Base-by-base conservation (phyloP, 1,139 yeast genomes). In the Candida smagusa region DNA sequence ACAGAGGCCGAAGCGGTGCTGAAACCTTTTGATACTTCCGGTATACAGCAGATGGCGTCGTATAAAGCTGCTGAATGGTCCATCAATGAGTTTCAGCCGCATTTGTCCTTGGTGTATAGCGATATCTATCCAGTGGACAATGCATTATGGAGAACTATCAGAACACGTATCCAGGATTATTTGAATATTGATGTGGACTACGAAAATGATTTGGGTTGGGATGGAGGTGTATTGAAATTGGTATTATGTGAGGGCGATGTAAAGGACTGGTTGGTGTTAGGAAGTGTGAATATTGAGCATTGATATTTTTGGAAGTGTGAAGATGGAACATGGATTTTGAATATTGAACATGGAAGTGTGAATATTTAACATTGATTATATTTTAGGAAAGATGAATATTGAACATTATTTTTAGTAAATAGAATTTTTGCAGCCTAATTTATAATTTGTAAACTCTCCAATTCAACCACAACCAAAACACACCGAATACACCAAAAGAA, bases 231-330 rank as follows among this genome's bases (percentile, higher is more conserved):
- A 2, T 66, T 86, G 48, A 77, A 82, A 46, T 69, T 86, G 36
- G 88, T 86, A 4, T 64, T 70, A 9, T 84, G 92, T 53, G 89
- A 82, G 49, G 95, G 95, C 0, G 85, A 82, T 7, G 83, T 83
- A 2, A 73, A 68, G 34, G 79, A 82, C 41, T 86, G 95, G 95
- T 62, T 74, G 31, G 76, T 74, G 1, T 63, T 85, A 44, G 94
- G 92, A 0, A 66, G 74, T 37, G 79, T 73, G 6, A 81, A 77
- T 49, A 52, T 66, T 31, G 69, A 65, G 6, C 19, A 16, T 5
- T 16, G 19, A 16, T 16, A 16, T 16, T n/a, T n/a, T n/a, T n/a
- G 94, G 92, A 0, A 66, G 74, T 37, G 79, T 73, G 6, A 81
- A 77, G 49, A 52, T 66, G 31, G 69, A 65, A 11, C 19, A 16